Evolutionary conservation across 1,284 basidiomycete species (phyloP).

Genomic region (Porogramme epimiltina): DNA sequence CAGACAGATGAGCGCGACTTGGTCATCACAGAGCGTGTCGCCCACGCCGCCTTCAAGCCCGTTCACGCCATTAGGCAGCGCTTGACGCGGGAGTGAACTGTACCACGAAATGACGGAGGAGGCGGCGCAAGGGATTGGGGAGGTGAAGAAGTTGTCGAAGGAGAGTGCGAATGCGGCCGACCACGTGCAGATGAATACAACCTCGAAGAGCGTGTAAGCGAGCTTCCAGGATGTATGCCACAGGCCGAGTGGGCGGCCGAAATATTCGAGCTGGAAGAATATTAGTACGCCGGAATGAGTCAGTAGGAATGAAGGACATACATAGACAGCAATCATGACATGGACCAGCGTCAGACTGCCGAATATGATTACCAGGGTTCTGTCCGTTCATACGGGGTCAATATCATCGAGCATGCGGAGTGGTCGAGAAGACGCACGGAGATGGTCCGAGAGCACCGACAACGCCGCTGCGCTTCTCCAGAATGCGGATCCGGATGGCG

Average conservation of each 20-base stretch:
- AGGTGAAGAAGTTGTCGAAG: conserved; percentile 93
- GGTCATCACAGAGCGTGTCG: conserved; percentile 65
- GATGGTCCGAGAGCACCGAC: conserved; percentile 81
- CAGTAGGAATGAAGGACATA: conserved; percentile 44
- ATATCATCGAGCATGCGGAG: not conserved
- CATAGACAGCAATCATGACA: conserved; percentile 84
- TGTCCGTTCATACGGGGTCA: conserved; percentile 34
- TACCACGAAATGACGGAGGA: conserved; percentile 68
- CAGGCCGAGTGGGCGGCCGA: conserved; percentile 85
- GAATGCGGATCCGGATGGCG: conserved; percentile 71
- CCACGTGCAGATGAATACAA: conserved; percentile 91
- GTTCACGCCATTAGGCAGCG: conserved; percentile 41
- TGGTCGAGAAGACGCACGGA: conserved; percentile 52
- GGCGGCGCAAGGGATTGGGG: conserved; percentile 75
- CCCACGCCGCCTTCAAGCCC: conserved; percentile 48
- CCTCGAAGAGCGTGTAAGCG: conserved; percentile 78
- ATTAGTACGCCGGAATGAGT: conserved; percentile 2
- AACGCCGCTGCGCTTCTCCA: conserved; percentile 53
- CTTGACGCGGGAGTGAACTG: conserved; percentile 55
- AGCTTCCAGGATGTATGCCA: conserved; percentile 87
- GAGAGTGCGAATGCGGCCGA: conserved; percentile 85
- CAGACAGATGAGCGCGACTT: conserved; percentile 74
- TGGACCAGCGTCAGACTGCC: conserved; percentile 84
- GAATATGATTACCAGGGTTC: conserved; percentile 86
- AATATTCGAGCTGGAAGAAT: conserved; percentile 77